A percentile compares a stretch with the other conserved stretches of the same genome.
Evolutionary conservation across 1,284 basidiomycete species (phyloP).

Genomic region (Cryptococcus wingfieldii): DNA sequence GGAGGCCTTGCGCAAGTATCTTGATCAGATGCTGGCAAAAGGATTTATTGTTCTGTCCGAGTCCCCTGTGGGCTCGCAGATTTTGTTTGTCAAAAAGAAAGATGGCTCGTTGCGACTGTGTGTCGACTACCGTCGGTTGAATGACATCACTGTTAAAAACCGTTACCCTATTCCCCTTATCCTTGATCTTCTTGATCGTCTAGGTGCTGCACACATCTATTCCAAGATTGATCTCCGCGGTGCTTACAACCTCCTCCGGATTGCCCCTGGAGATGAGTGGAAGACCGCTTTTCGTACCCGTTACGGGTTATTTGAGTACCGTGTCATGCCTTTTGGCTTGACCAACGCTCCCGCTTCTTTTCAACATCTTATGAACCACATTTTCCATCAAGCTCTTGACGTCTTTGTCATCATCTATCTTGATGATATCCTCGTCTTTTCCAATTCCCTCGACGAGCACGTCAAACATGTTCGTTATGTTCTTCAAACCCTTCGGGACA

Average conservation of each 20-base stretch:
- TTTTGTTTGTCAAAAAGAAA: background rate
- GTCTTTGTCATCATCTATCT: conserved; percentile 36
- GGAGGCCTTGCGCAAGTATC: background rate
- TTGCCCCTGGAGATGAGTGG: conserved; percentile 28
- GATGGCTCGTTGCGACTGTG: background rate
- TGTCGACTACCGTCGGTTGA: background rate
- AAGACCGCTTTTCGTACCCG: conserved; percentile 33
- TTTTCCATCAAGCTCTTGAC: conserved; percentile 33
- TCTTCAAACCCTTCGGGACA: conserved; percentile 40
- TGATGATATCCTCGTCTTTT: conserved; percentile 48
- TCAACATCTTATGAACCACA: conserved; percentile 43
- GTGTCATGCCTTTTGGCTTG: conserved; percentile 50
- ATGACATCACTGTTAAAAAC: background rate
- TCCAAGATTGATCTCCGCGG: background rate
- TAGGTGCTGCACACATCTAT: background rate
- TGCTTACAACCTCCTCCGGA: background rate
- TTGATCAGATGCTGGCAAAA: background rate
- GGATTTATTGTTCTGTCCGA: background rate
- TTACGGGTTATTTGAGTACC: conserved; percentile 47
- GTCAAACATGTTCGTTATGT: conserved; percentile 35
- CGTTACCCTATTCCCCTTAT: background rate
- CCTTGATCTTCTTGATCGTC: background rate
- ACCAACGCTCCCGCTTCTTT: conserved; percentile 49
- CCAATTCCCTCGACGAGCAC: conserved; percentile 49
- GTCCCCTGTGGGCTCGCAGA: background rate